Conservation (phyloP, 805 yeast species). For the Zygoascus biomembranicola region DNA sequence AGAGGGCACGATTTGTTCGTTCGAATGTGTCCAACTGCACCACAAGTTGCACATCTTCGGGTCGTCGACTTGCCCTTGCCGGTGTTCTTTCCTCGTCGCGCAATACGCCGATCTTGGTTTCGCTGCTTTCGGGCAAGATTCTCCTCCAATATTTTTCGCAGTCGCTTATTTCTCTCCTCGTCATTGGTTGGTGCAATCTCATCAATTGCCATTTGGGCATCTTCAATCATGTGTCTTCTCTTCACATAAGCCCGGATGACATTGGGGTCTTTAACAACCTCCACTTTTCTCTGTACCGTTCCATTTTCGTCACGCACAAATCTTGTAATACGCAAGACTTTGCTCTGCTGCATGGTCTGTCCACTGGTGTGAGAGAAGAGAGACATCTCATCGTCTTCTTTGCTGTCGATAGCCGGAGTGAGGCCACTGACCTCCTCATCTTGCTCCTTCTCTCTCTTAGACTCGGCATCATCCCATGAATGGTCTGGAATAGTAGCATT, state of each 20-base stretch:
- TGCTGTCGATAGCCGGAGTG: conserved; percentile 18
- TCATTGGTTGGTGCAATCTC: conserved; percentile 73
- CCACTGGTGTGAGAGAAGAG: conserved; percentile 21
- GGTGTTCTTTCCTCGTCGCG: conserved; percentile 59
- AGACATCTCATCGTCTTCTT: conserved; percentile 32
- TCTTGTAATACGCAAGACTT: conserved; percentile 59
- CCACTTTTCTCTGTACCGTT: conserved; percentile 70
- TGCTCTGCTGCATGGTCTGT: conserved; percentile 24
- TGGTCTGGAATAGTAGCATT: conserved; percentile 33
- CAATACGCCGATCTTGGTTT: conserved; percentile 57
- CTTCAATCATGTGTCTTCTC: conserved; percentile 59
- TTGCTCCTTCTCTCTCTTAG: conserved; percentile 15
- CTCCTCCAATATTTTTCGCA: conserved; percentile 67
- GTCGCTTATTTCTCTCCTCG: conserved; percentile 70
- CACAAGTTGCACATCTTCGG: conserved; percentile 90
- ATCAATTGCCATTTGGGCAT: conserved; percentile 58
- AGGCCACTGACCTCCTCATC: neutral
- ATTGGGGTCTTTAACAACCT: conserved; percentile 74
- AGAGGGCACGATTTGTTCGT: conserved; percentile 90
- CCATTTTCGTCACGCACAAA: conserved; percentile 79
- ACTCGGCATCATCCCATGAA: conserved; percentile 27
- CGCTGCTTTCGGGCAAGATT: conserved; percentile 77
- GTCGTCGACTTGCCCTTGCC: conserved; percentile 67
- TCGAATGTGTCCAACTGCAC: conserved; percentile 89
- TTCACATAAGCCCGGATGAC: conserved; percentile 78